Base-by-base conservation (phyloP, 164 flowering plant genomes). In the Pachysandra terminalis region DNA sequence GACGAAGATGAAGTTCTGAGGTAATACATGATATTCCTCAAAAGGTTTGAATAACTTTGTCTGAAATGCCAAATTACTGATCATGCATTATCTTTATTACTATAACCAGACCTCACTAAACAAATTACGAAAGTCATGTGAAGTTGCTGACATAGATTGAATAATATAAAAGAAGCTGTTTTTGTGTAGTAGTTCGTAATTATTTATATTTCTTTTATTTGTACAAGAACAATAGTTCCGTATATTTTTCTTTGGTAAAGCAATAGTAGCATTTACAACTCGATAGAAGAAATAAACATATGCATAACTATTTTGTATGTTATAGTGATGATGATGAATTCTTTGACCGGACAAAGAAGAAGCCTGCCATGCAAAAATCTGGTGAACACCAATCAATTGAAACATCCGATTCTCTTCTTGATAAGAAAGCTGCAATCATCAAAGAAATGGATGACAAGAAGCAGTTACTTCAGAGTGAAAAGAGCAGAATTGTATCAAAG, bases 251-350 rank as follows among this genome's bases (percentile, higher is more conserved):
- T 32, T 32, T 32, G 37, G 37, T 32, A 32, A 32, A 32, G 37
- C 7, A 32, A 32, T 32, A 7, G 7, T 7, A 32, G 37, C 37
- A 32, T 7, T 32, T 32, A 32, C 37, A 32, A 32, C 7, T 3
- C 7, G 7, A 32, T 32, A 32, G 37, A 32, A 32, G 37, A 3
- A 7, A 32, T 32, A 32, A 32, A 26, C 0, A 27, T 27, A 16
- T 27, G 23, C 7, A 40, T 13, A 48, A 23, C 41, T 41, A 27
- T 21, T 59, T 19, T 2, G 24, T 24, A 13, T 74, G 72, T 12
- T 70, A 17, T 81, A 95, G 97, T 81, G 99, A 93, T 78, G 99
- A 96, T 63, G 99, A 96, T 79, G 98, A 96, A 54, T 96, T 93
- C 68, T 93, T 90, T 78, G 99, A 93, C 75, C 96, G 97, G 66